A percentile compares a stretch with the other conserved stretches of the same genome.
Evolutionary conservation across 306 rosid genomes (phyloP).

Genomic region (Ammopiptanthus mongolicus): DNA sequence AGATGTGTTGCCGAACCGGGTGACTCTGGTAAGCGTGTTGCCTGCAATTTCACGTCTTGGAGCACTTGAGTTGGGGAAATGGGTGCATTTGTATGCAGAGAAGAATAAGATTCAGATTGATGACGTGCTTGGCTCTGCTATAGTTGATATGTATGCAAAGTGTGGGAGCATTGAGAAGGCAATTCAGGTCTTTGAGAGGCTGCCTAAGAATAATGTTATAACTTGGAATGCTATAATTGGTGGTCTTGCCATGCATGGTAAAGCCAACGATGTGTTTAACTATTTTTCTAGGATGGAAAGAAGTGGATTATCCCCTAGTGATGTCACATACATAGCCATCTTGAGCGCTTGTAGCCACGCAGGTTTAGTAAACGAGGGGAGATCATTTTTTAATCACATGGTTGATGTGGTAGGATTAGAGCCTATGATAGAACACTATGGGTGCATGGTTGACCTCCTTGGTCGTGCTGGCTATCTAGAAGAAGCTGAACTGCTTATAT

Average conservation of each 20-base stretch:
- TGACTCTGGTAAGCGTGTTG: slow-evolving; percentile 65
- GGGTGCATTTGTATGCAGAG: slow-evolving; percentile 66
- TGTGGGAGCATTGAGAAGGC: slow-evolving; percentile 81
- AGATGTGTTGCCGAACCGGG: slow-evolving; percentile 49
- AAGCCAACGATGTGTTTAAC: slow-evolving; percentile 38
- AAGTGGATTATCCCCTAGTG: slow-evolving; percentile 53
- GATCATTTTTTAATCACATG: slow-evolving; percentile 57
- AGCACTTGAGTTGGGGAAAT: slow-evolving; percentile 65
- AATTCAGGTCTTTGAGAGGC: slow-evolving; percentile 55
- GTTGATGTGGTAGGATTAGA: slow-evolving; percentile 38
- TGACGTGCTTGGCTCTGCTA: slow-evolving; percentile 74
- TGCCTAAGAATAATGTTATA: slow-evolving; percentile 53
- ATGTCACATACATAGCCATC: slow-evolving; percentile 56
- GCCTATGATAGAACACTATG: slow-evolving; percentile 75
- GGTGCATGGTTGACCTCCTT: slow-evolving; percentile 76
- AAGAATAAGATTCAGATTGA: slow-evolving; percentile 45
- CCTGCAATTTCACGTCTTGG: slow-evolving; percentile 70
- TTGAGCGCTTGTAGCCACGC: slow-evolving; percentile 80
- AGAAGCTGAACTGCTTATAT: slow-evolving; percentile 68
- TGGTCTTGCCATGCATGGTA: slow-evolving; percentile 76
- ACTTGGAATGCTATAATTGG: slow-evolving; percentile 66
- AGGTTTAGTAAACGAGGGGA: slow-evolving; percentile 61
- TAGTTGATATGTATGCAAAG: slow-evolving; percentile 71
- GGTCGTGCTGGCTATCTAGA: slow-evolving; percentile 65
- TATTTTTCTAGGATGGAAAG: slow-evolving; percentile 49